Evolutionary conservation across 495 filamentous ascomycete genomes (phyloP).

Genomic region (Terfezia claveryi): DNA sequence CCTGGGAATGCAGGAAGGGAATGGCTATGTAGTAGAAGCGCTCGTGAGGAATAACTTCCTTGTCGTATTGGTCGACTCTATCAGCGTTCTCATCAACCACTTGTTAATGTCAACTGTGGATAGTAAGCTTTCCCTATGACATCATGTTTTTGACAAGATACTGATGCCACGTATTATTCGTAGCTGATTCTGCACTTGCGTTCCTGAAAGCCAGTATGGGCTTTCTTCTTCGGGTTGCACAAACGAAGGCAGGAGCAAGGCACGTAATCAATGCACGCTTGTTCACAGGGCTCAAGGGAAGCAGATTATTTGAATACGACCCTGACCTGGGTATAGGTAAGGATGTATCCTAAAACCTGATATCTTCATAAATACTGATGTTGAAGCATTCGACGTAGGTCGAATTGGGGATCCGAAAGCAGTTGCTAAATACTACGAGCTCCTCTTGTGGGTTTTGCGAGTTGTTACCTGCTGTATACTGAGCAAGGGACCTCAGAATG

Average conservation of each 20-base stretch:
- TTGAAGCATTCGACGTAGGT: slow-evolving; percentile 7
- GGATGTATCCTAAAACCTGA: slow-evolving; percentile 18
- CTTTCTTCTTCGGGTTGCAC: slow-evolving; percentile 63
- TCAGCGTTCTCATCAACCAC: slow-evolving; percentile 31
- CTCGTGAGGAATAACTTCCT: slow-evolving; percentile 76
- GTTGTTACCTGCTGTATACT: slow-evolving; percentile 63
- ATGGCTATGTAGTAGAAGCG: slow-evolving; percentile 48
- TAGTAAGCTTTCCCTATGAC: neutral
- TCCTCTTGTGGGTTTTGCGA: slow-evolving; percentile 59
- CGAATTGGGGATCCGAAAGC: slow-evolving; percentile 48
- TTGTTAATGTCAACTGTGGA: neutral
- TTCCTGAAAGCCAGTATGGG: slow-evolving; percentile 60
- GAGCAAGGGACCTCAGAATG: slow-evolving; percentile 58
- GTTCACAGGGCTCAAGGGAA: slow-evolving; percentile 60
- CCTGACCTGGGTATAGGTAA: slow-evolving; percentile 71
- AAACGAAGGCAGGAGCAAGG: slow-evolving; percentile 55
- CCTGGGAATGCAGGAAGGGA: slow-evolving; percentile 40
- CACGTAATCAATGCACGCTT: slow-evolving; percentile 69
- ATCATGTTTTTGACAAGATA: too few relatives aligned
- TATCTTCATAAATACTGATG: neutral
- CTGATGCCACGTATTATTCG: neutral
- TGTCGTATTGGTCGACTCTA: slow-evolving; percentile 62
- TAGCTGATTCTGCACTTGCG: slow-evolving; percentile 4
- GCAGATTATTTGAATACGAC: slow-evolving; percentile 67
- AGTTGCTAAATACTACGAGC: slow-evolving; percentile 56